Percentiles rank a stretch among this genome's conserved stretches.
Conservation (phyloP, 176 grass and related monocot species). For the Microstegium vimineum region DNA sequence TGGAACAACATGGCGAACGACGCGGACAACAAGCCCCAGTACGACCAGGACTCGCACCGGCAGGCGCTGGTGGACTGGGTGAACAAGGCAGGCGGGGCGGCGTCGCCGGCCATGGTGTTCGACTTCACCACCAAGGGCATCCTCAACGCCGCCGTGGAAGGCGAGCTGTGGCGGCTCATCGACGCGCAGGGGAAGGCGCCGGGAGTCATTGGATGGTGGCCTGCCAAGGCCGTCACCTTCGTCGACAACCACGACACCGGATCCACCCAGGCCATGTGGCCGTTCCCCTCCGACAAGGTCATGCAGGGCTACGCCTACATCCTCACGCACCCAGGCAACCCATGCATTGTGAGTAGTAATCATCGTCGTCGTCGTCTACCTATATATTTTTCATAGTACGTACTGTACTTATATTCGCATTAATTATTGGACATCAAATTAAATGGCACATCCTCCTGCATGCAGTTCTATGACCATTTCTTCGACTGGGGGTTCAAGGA, state of each 20-base stretch:
- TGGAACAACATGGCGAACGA: constrained; percentile 1
- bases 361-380: no score
- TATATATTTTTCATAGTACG: no score
- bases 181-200: constrained; percentile 49
- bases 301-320: constrained; percentile 87
- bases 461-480: constrained; percentile 9
- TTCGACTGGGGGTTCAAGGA: neutral
- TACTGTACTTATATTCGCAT: no score
- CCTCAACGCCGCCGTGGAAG: neutral
- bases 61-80: constrained; percentile 25
- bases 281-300: constrained; percentile 70
- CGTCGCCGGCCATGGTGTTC: neutral
- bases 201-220: constrained; percentile 55
- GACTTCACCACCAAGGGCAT: constrained; percentile 13
- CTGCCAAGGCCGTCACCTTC: constrained; percentile 77
- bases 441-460: no score
- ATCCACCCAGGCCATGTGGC: constrained; percentile 65
- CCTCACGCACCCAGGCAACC: constrained; percentile 66
- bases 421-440: no score
- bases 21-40: neutral
- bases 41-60: constrained; percentile 13
- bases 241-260: constrained; percentile 89
- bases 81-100: neutral
- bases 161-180: constrained; percentile 38
- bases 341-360: constrained; percentile 78